These are phyloP conservation scores for Monosporascus sp. DNA, from an alignment of 2,329 filamentous ascomycete species.

Conservation along the genomic window DNA sequence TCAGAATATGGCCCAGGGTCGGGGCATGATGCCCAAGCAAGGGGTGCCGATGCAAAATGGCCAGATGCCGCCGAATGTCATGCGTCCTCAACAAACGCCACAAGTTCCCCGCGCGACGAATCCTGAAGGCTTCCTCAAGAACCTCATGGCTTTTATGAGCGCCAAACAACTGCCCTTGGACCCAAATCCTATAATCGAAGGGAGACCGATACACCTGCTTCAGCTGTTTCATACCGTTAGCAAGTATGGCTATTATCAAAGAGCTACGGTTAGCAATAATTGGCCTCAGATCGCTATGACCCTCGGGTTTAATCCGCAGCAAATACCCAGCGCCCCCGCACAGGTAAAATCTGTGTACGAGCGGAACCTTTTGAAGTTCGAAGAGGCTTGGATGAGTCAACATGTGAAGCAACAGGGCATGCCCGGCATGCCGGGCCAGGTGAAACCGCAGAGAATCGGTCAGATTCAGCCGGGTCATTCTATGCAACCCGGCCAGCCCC, in stretches of 20 bases:
- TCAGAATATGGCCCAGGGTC: constrained; percentile 33
- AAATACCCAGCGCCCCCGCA: constrained; percentile 60
- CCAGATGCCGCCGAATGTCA: constrained; percentile 44
- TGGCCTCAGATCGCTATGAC: constrained; percentile 70
- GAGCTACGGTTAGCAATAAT: constrained; percentile 60
- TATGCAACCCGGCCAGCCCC: constrained; percentile 35
- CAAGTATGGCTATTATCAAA: constrained; percentile 72
- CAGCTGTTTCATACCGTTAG: constrained; percentile 73
- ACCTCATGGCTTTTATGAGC: constrained; percentile 72
- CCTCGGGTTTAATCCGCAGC: constrained; percentile 56
- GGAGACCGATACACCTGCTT: constrained; percentile 68
- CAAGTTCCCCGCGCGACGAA: constrained; percentile 38
- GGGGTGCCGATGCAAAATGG: constrained; percentile 49
- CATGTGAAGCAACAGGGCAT: constrained; percentile 46
- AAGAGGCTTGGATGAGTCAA: constrained; percentile 57
- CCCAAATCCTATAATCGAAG: constrained; percentile 65
- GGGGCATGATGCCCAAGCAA: constrained; percentile 50
- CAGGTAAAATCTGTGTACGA: constrained; percentile 73
- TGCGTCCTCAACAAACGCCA: constrained; percentile 43
- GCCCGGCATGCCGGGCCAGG: constrained; percentile 24
- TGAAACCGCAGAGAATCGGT: constrained; percentile 41
- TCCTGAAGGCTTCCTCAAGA: constrained; percentile 69
- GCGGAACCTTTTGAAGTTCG: constrained; percentile 70
- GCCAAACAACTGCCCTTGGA: constrained; percentile 70
- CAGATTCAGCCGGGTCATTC: constrained; percentile 35